Conservation (phyloP, 2,329 filamentous ascomycete species). For the Penicillium sclerotiorum region DNA sequence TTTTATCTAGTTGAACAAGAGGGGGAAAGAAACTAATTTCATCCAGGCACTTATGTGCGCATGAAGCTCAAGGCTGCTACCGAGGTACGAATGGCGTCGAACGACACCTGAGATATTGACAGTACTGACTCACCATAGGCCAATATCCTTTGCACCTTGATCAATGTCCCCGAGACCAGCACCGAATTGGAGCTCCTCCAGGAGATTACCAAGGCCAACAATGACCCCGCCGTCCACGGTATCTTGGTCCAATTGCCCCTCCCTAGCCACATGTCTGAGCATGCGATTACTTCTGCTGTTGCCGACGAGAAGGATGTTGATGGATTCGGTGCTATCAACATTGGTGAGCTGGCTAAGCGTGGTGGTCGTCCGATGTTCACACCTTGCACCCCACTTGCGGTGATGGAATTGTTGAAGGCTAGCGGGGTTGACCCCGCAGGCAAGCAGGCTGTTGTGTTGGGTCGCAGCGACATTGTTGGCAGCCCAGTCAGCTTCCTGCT, state of each 20-base stretch:
- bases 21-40: slow-evolving; percentile 26
- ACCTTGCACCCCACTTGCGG: slow-evolving; percentile 94
- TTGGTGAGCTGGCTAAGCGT: slow-evolving; percentile 94
- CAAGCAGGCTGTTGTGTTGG: slow-evolving; percentile 92
- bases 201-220: slow-evolving; percentile 79
- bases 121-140: slow-evolving; percentile 58
- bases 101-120: background rate
- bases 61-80: slow-evolving; percentile 98
- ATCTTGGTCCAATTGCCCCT: slow-evolving; percentile 93
- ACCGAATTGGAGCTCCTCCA: slow-evolving; percentile 84
- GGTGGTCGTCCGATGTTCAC: slow-evolving; percentile 87
- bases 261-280: slow-evolving; percentile 86
- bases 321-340: slow-evolving; percentile 91
- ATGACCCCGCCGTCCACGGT: slow-evolving; percentile 82
- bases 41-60: slow-evolving; percentile 91
- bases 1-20: slow-evolving; percentile 9
- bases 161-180: slow-evolving; percentile 80
- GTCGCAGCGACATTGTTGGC: slow-evolving; percentile 94
- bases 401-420: slow-evolving; percentile 88
- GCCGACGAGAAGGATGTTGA: slow-evolving; percentile 96
- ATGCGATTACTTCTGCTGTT: slow-evolving; percentile 85
- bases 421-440: slow-evolving; percentile 80
- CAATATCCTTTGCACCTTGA: slow-evolving; percentile 82
- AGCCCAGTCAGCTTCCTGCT: slow-evolving; percentile 95
- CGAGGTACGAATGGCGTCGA: slow-evolving; percentile 64